Conservation (phyloP, 768 basidiomycete species). For the Hygrophoropsis aurantiaca region DNA sequence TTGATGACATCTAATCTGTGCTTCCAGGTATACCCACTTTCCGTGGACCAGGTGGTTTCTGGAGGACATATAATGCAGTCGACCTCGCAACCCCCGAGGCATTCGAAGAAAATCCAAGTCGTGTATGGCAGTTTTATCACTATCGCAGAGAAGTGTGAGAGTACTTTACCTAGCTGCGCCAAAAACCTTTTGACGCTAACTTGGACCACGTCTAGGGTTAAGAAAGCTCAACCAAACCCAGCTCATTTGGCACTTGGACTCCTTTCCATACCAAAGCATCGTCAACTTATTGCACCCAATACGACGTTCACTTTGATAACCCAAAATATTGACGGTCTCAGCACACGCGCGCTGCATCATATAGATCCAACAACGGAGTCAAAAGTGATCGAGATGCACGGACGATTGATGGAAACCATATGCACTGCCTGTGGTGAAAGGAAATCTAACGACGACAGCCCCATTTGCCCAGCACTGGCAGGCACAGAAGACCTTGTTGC, state of each 20-base stretch:
- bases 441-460: constrained; percentile 7
- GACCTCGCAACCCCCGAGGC: constrained; percentile 54
- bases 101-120: constrained; percentile 46
- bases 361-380: neutral
- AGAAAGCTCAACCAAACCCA: constrained; percentile 49
- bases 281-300: constrained; percentile 39
- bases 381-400: constrained; percentile 27
- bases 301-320: constrained; percentile 52
- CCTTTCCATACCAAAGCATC: constrained; percentile 40
- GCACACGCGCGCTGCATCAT: constrained; percentile 33
- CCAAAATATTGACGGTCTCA: constrained; percentile 64
- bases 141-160: constrained; percentile 54
- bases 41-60: constrained; percentile 50
- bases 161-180: constrained; percentile 1
- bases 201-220: constrained; percentile 36
- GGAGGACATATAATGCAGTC: constrained; percentile 50
- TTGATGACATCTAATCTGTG: neutral
- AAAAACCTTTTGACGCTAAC: neutral
- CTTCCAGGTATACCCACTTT: constrained; percentile 46
- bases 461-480: constrained; percentile 19
- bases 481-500: constrained; percentile 24
- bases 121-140: constrained; percentile 68
- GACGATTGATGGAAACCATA: constrained; percentile 15
- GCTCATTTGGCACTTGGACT: constrained; percentile 54
- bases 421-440: constrained; percentile 21